Evolutionary conservation across 2,329 filamentous ascomycete species (phyloP), one percentile per base, ranked within the genome.

Genomic region (Fusarium chuoi): DNA sequence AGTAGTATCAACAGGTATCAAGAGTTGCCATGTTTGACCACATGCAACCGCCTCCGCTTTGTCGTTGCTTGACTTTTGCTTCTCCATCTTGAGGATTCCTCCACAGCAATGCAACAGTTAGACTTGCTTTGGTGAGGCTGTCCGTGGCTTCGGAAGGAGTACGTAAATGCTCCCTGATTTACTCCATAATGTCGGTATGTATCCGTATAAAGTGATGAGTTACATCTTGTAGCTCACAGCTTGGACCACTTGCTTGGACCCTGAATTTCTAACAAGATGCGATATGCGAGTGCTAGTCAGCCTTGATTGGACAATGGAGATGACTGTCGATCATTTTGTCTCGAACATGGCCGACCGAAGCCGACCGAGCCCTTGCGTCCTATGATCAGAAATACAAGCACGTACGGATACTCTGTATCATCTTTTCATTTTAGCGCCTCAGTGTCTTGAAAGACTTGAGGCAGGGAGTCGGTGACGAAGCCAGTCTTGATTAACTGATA

Each of bases 231-330:
- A 51, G 62, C 49, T 62, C 60, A 49, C 60, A 59, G 72, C 62
- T 73, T 68, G 68, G 75, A 49, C 73, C 65, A 73, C 49, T 63
- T 65, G 52, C 49, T 58, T 73, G 65, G 68, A 76, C 70, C 73
- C 74, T 68, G 68, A 72, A 60, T 58, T 75, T 62, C 44, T 51
- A 45, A 56, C 67, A 42, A 60, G 54, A 70, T 73, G 63, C 55
- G 62, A 72, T 51, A 68, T 68, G 51, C 49, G 36, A 74, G 46
- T 41, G 36, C 39, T 44, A 48, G 55, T 54, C 33, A 49, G 46
- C 30, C 57, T 55, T 71, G 58, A 58, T 61, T 71, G 45, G 65
- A 38, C 39, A 30, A 62, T 49, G 22, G 26, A 33, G 33, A 72
- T 41, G 45, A 54, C 36, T 20, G 51, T 30, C 35, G 42, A 72